phyloP scores from a whole-genome alignment of 805 yeast species.

The Candida jianshihensis region DNA sequence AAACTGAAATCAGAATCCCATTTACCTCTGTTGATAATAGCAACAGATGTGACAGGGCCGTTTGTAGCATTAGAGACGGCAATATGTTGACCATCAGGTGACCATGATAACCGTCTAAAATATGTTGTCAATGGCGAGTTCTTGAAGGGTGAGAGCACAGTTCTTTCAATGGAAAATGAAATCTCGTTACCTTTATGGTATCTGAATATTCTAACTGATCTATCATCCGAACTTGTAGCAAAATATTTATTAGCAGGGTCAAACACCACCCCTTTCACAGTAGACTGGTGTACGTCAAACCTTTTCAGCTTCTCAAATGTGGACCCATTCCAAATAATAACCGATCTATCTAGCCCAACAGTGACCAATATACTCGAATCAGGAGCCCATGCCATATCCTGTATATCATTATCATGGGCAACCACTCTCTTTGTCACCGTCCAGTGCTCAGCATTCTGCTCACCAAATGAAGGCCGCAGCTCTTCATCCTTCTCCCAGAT shows the following conservation, averaged over 20 bases:
- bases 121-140: conserved; percentile 90
- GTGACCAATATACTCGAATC: conserved; percentile 86
- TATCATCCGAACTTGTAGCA: conserved; percentile 94
- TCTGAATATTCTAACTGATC: conserved; percentile 82
- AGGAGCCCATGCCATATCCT: conserved; percentile 97
- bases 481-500: conserved; percentile 91
- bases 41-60: conserved; percentile 73
- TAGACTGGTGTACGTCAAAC: conserved; percentile 89
- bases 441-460: conserved; percentile 85
- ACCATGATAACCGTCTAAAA: conserved; percentile 81
- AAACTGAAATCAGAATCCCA: conserved; percentile 74
- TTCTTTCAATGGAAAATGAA: conserved; percentile 80
- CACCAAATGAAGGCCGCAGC: conserved; percentile 56
- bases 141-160: conserved; percentile 76
- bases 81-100: conserved; percentile 83
- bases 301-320: conserved; percentile 87
- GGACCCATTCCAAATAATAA: conserved; percentile 88
- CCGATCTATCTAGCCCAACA: conserved; percentile 89
- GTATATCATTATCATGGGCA: conserved; percentile 97
- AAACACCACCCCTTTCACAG: conserved; percentile 93
- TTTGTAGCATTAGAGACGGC: conserved; percentile 84
- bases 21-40: conserved; percentile 65
- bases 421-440: conserved; percentile 85
- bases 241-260: conserved; percentile 98
- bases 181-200: conserved; percentile 74